Percentiles rank a stretch among this genome's conserved stretches.
These are phyloP conservation scores for Cyberlindnera amylophila DNA, from an alignment of 805 yeast genomes.

Conservation along the genomic window DNA sequence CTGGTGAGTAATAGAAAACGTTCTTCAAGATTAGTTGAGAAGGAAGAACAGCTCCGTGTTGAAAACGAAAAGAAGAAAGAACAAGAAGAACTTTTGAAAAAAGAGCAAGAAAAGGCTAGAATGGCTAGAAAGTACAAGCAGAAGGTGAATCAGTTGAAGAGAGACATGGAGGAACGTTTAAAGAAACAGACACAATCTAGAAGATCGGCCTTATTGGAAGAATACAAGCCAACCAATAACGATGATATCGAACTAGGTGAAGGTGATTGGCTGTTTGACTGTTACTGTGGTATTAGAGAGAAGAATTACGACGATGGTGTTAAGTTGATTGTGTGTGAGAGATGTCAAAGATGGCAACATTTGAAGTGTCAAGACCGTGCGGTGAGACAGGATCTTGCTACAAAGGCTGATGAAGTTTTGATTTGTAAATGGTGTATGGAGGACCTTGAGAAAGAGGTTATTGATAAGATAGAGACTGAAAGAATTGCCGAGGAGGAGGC, in stretches of 20 bases:
- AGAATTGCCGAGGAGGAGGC: slow-evolving; percentile 19
- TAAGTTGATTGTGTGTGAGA: slow-evolving; percentile 32
- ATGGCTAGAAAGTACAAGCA: slow-evolving; percentile 31
- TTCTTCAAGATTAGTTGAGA: slow-evolving; percentile 69
- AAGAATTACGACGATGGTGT: slow-evolving; percentile 35
- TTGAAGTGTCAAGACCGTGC: slow-evolving; percentile 31
- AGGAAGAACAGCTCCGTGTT: slow-evolving; percentile 51
- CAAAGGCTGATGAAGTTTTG: slow-evolving; percentile 25
- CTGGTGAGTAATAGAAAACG: slow-evolving; percentile 67
- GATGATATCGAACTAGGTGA: slow-evolving; percentile 31
- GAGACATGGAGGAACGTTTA: slow-evolving; percentile 25
- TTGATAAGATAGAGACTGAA: slow-evolving; percentile 21
- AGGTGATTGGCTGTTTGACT: slow-evolving; percentile 36
- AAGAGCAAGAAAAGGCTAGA: slow-evolving; percentile 31
- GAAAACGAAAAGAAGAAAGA: slow-evolving; percentile 36
- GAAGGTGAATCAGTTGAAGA: slow-evolving; percentile 20
- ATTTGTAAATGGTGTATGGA: slow-evolving; percentile 28
- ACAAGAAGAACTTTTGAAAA: slow-evolving; percentile 27
- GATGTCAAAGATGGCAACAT: slow-evolving; percentile 38
- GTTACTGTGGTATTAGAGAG: slow-evolving; percentile 34
- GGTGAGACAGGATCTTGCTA: slow-evolving; percentile 26
- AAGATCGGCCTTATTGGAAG: slow-evolving; percentile 25
- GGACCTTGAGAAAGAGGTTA: slow-evolving; percentile 24
- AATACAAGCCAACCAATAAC: slow-evolving; percentile 22
- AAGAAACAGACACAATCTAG: slow-evolving; percentile 20